These are phyloP conservation scores for Prunus yedoensis DNA, from an alignment of 331 rosid species.

Conservation along the genomic window DNA sequence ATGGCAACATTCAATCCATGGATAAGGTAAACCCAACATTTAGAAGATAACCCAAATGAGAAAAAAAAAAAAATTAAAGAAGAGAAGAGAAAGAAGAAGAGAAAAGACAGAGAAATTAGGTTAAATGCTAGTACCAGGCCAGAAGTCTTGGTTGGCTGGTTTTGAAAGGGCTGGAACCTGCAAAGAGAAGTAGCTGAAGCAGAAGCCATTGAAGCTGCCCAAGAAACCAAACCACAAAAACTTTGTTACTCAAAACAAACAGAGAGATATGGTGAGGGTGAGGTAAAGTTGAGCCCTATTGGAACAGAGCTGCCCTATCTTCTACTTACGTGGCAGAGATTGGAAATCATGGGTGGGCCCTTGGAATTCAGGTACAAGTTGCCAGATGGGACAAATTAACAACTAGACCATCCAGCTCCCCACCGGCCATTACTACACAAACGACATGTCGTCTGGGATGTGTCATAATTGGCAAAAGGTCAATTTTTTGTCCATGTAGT, in stretches of 20 bases:
- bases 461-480: too few relatives aligned
- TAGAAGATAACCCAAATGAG: too few relatives aligned
- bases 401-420: not conserved
- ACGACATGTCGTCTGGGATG: not conserved
- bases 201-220: slow-evolving; percentile 56
- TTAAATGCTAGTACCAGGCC: slow-evolving; percentile 28
- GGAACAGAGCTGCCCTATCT: slow-evolving; percentile 24
- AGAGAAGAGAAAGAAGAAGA: not conserved
- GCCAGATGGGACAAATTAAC: slow-evolving; percentile 7
- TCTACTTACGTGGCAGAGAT: slow-evolving; percentile 14
- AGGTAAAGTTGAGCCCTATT: not conserved
- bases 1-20: too few relatives aligned
- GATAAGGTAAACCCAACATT: not conserved
- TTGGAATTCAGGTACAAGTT: not conserved
- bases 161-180: slow-evolving; percentile 34
- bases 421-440: not conserved
- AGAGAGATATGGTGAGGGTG: slow-evolving; percentile 2
- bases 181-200: slow-evolving; percentile 46
- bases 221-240: not conserved
- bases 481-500: too few relatives aligned
- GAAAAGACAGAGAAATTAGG: not conserved
- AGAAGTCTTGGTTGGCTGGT: slow-evolving; percentile 17
- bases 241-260: not conserved
- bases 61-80: too few relatives aligned
- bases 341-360: not conserved